These are phyloP conservation scores for Schizophyllum commune DNA, from an alignment of 1,284 basidiomycete genomes.

Conservation along the genomic window DNA sequence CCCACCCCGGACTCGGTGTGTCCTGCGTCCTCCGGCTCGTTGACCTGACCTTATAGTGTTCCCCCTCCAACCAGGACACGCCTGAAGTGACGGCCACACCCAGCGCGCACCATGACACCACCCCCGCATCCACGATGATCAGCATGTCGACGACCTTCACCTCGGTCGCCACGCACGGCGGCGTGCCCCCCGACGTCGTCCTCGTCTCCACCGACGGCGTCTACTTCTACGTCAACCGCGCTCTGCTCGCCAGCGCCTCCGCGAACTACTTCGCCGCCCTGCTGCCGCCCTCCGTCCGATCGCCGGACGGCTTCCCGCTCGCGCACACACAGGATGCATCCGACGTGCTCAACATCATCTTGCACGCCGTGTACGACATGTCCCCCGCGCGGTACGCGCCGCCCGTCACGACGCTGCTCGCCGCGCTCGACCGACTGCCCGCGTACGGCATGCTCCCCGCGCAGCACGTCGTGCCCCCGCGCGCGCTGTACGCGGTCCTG, in stretches of 20 bases:
- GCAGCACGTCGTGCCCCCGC: conserved; percentile 14
- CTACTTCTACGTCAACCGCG: neutral
- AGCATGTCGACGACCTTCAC: neutral
- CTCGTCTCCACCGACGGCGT: neutral
- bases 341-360: neutral
- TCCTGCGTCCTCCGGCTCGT: too few species aligned
- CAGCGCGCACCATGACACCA: neutral
- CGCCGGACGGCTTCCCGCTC: conserved; percentile 27
- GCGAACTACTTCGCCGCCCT: conserved; percentile 45
- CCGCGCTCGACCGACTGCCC: neutral
- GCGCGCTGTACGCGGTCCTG: conserved; percentile 32
- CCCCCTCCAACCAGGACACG: neutral
- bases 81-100: neutral
- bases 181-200: neutral
- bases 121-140: neutral
- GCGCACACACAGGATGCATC: neutral
- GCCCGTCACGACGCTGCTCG: neutral
- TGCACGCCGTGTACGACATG: neutral
- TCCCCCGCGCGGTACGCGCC: neutral
- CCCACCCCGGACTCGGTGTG: too few species aligned
- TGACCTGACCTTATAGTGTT: too few species aligned
- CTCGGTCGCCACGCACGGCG: neutral
- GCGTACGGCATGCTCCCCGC: conserved; percentile 27
- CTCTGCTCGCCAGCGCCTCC: conserved; percentile 29
- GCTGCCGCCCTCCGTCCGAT: conserved; percentile 21